These are phyloP conservation scores for Bacterosira constricta DNA, from an alignment of 108 stramenopile species.

Conservation along the genomic window DNA sequence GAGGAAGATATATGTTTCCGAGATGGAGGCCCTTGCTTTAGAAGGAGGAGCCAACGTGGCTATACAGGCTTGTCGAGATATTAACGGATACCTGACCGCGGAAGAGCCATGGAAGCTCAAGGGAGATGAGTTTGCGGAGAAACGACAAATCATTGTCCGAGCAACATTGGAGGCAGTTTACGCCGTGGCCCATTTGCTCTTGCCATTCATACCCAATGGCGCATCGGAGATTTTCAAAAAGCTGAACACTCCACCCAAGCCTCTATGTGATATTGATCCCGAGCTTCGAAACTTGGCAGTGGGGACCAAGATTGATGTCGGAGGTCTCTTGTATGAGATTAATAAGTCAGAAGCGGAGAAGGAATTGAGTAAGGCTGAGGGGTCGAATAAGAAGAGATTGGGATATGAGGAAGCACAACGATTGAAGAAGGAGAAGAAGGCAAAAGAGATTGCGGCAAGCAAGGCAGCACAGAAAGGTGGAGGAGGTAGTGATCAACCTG, in stretches of 20 bases:
- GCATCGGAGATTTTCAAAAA: constrained; percentile 88
- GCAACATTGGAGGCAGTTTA: constrained; percentile 94
- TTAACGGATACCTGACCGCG: constrained; percentile 94
- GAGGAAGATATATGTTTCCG: constrained; percentile 55
- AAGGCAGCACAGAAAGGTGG: constrained; percentile 54
- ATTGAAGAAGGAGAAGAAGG: constrained; percentile 87
- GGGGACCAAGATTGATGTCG: constrained; percentile 75
- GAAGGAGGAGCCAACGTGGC: constrained; percentile 77
- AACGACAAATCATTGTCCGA: constrained; percentile 83
- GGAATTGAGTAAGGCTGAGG: constrained; percentile 56
- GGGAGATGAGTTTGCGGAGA: constrained; percentile 82
- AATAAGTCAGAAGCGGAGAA: constrained; percentile 71
- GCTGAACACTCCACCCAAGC: constrained; percentile 73
- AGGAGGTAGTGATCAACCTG: constrained; percentile 59
- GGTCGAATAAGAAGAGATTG: constrained; percentile 75
- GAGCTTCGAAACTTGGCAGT: constrained; percentile 66
- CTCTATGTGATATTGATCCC: constrained; percentile 52
- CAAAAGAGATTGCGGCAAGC: constrained; percentile 57
- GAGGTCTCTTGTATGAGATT: constrained; percentile 78
- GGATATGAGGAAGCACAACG: constrained; percentile 76
- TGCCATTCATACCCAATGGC: constrained; percentile 91
- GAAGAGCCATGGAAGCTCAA: constrained; percentile 97
- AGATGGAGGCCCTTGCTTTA: constrained; percentile 83
- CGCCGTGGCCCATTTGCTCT: constrained; percentile 88
- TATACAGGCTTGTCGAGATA: constrained; percentile 83